These are phyloP conservation scores for Clitopilus passeckerianus DNA, from an alignment of 768 basidiomycete species.

Conservation along the genomic window DNA sequence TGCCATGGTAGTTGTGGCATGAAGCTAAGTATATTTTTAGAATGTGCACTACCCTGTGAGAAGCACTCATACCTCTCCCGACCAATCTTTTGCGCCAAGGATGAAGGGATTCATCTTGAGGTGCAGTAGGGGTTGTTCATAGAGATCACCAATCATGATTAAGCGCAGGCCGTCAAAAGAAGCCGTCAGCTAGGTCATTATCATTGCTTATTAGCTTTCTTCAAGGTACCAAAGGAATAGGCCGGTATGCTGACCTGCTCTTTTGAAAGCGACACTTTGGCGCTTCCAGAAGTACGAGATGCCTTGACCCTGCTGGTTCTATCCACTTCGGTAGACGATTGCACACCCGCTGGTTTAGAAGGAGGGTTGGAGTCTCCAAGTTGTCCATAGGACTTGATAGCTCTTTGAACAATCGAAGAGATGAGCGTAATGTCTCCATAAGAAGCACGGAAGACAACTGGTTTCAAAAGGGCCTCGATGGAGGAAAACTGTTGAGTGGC, in stretches of 20 bases:
- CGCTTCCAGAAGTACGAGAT: slow-evolving; percentile 22
- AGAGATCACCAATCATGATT: slow-evolving; percentile 89
- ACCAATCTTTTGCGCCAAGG: slow-evolving; percentile 88
- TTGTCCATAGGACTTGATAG: slow-evolving; percentile 66
- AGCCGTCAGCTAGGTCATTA: slow-evolving; percentile 59
- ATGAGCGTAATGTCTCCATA: slow-evolving; percentile 93
- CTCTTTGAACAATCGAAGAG: slow-evolving; percentile 79
- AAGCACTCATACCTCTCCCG: slow-evolving; percentile 58
- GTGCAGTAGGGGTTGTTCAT: slow-evolving; percentile 93
- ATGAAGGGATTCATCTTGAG: slow-evolving; percentile 82
- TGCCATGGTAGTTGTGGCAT: slow-evolving; percentile 76
- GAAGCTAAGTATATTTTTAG: slow-evolving; percentile 46
- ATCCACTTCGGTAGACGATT: background rate
- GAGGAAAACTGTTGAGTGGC: slow-evolving; percentile 67
- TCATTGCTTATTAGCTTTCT: no score
- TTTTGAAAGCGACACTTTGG: slow-evolving; percentile 54
- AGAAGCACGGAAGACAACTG: slow-evolving; percentile 91
- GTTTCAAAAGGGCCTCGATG: slow-evolving; percentile 77
- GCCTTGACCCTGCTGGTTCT: background rate
- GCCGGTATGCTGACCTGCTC: slow-evolving; percentile 58
- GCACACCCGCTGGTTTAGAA: background rate
- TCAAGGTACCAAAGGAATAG: no score
- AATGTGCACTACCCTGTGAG: background rate
- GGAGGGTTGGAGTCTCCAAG: slow-evolving; percentile 25
- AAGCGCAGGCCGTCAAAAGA: slow-evolving; percentile 90